Percentiles rank a stretch among this genome's conserved stretches.
Evolutionary conservation across 495 filamentous ascomycete genomes (phyloP).

Genomic region (Trichoderma orchidacearum): DNA sequence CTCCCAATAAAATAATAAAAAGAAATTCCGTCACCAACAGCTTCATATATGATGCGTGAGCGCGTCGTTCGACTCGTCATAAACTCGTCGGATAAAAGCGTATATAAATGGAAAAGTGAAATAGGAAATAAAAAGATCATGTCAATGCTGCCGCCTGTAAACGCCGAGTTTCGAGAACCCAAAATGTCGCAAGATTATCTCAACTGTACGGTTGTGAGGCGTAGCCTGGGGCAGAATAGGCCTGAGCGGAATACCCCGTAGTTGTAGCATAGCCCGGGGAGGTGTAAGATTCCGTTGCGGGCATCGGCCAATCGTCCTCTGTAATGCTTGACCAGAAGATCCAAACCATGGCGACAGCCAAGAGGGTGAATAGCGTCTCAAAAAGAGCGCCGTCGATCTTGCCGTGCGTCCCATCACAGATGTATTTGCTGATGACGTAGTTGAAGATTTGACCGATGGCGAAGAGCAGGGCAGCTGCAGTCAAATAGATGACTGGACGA

Average conservation of each 20-base stretch:
- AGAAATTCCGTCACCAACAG: neutral
- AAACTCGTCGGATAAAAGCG: neutral
- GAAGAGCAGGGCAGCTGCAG: constrained; percentile 62
- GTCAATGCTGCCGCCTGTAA: neutral
- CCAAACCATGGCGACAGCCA: constrained; percentile 74
- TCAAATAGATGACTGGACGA: constrained; percentile 78
- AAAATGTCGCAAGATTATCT: neutral
- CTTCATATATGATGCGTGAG: neutral
- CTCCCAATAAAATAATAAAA: neutral
- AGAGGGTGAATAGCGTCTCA: constrained; percentile 80
- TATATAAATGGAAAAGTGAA: neutral
- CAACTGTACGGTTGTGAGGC: neutral
- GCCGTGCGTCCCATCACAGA: constrained; percentile 66
- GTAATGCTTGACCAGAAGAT: constrained; percentile 98
- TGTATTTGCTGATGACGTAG: constrained; percentile 82
- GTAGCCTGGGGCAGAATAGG: neutral
- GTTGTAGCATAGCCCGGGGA: neutral
- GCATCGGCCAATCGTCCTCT: constrained; percentile 93
- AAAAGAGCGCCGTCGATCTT: constrained; percentile 91
- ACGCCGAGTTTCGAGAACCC: neutral
- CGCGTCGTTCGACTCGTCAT: neutral
- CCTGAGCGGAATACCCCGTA: neutral
- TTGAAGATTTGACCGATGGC: constrained; percentile 89
- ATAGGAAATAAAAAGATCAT: neutral
- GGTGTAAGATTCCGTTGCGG: constrained; percentile 11